Conservation (phyloP, 306 rosid species). For the Lotus japonicus region DNA sequence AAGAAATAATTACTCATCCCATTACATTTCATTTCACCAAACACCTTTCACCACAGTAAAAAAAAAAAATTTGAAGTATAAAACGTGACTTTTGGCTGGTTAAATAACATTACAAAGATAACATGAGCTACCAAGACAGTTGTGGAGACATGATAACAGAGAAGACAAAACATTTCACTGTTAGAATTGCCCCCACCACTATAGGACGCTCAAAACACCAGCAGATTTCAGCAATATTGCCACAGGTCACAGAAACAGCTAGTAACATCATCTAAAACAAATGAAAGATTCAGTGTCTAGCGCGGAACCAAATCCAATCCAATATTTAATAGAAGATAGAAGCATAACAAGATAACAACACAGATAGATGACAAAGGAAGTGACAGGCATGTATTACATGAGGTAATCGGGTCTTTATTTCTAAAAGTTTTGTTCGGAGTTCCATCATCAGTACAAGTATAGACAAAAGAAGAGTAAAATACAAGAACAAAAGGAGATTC, state of each 20-base stretch:
- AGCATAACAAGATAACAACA: no score
- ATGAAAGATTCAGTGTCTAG: conserved; percentile 30
- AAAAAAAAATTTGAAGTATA: no score
- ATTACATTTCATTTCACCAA: no score
- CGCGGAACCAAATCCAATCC: conserved; percentile 20
- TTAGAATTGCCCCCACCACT: conserved; percentile 40
- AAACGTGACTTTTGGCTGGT: no score
- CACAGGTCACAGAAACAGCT: conserved; percentile 24
- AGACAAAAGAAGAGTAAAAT: conserved; percentile 59
- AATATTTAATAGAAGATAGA: conserved; percentile 14
- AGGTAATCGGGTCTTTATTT: conserved; percentile 64
- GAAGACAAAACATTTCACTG: conserved; percentile 33
- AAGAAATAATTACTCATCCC: no score
- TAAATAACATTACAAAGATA: not conserved
- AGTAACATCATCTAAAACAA: conserved; percentile 22
- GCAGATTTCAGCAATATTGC: conserved; percentile 15
- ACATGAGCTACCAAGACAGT: not conserved
- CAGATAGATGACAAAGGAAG: conserved; percentile 26
- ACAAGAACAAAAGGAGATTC: conserved; percentile 48
- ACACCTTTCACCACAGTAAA: no score
- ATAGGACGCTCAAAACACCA: conserved; percentile 27
- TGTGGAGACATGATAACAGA: conserved; percentile 17
- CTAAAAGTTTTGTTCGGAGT: conserved; percentile 39
- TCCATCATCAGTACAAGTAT: conserved; percentile 88
- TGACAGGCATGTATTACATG: conserved; percentile 15